These are phyloP conservation scores for Phanerochaete carnosa DNA, from an alignment of 768 basidiomycete species.

Conservation along the genomic window DNA sequence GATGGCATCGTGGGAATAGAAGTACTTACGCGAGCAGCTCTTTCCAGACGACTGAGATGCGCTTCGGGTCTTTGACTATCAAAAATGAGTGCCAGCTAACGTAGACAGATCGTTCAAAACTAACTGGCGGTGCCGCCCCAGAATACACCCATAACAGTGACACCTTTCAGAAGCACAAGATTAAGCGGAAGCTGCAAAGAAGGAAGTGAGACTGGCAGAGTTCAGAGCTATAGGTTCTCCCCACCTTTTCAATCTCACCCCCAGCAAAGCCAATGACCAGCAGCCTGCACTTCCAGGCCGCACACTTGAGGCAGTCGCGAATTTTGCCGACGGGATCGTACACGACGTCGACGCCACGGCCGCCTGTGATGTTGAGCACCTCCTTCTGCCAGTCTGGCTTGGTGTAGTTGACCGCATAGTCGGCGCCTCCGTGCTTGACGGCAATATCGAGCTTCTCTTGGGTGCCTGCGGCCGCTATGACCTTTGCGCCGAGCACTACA, in stretches of 20 bases:
- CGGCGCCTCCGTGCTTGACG: constrained; percentile 74
- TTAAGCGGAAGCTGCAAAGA: constrained; percentile 75
- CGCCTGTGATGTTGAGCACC: constrained; percentile 77
- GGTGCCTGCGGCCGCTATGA: constrained; percentile 91
- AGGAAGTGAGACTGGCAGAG: not conserved
- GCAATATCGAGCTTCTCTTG: constrained; percentile 77
- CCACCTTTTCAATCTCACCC: constrained; percentile 79
- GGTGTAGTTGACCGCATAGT: constrained; percentile 78
- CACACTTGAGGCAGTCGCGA: constrained; percentile 86
- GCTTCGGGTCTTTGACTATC: constrained; percentile 62
- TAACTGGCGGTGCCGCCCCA: constrained; percentile 81
- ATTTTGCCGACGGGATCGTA: constrained; percentile 87
- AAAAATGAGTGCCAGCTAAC: not conserved
- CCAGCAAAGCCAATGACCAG: constrained; percentile 93
- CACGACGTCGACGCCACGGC: constrained; percentile 82
- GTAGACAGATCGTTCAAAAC: constrained; percentile 23
- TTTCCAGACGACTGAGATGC: constrained; percentile 68
- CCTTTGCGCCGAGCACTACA: constrained; percentile 82
- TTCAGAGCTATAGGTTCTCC: not conserved
- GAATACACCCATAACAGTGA: constrained; percentile 74
- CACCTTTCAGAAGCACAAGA: constrained; percentile 35
- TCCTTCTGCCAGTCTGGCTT: constrained; percentile 85
- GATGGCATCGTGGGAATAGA: not conserved
- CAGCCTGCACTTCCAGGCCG: constrained; percentile 90
- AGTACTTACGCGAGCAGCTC: constrained; percentile 57